Evolutionary conservation across 495 filamentous ascomycete genomes (phyloP).

Genomic region (Ramalina intermedia): DNA sequence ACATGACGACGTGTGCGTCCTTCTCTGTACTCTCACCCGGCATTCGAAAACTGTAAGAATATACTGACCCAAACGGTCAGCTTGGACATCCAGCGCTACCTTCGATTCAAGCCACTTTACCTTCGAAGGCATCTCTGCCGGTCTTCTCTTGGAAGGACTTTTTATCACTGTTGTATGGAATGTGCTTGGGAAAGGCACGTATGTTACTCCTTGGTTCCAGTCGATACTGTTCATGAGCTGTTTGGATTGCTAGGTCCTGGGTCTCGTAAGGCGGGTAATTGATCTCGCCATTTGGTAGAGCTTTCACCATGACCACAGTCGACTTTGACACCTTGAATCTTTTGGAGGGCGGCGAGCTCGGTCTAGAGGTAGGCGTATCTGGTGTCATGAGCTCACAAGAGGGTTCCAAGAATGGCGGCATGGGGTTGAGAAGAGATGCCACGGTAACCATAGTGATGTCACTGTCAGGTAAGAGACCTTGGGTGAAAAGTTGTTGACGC

Average conservation of each 20-base stretch:
- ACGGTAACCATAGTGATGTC: conserved; percentile 35
- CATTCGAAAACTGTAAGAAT: conserved; percentile 75
- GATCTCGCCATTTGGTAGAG: conserved; percentile 43
- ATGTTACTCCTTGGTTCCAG: conserved; percentile 59
- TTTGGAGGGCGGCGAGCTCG: conserved; percentile 21
- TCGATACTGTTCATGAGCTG: conserved; percentile 43
- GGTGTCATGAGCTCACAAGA: conserved; percentile 16
- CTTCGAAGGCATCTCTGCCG: conserved; percentile 75
- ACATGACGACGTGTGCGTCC: conserved; percentile 61
- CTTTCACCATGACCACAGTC: conserved; percentile 40
- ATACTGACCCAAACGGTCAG: conserved; percentile 39
- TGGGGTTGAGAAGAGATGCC: conserved; percentile 47
- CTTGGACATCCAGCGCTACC: background rate
- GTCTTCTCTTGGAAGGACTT: conserved; percentile 75
- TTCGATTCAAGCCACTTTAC: conserved; percentile 29
- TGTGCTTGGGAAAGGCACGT: conserved; percentile 52
- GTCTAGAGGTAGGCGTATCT: conserved; percentile 11
- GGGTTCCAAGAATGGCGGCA: conserved; percentile 21
- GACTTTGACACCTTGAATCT: conserved; percentile 44
- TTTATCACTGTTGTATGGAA: conserved; percentile 90
- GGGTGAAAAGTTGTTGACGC: background rate
- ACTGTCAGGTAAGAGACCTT: too few relatives aligned
- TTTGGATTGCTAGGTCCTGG: conserved; percentile 37
- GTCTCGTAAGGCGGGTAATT: conserved; percentile 55
- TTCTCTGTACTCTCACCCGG: conserved; percentile 42